Percentiles rank a stretch among this genome's conserved stretches.
Evolutionary conservation across 2,329 filamentous ascomycete species (phyloP).

Genomic region (Dryadomyces quercus-mongolicae): DNA sequence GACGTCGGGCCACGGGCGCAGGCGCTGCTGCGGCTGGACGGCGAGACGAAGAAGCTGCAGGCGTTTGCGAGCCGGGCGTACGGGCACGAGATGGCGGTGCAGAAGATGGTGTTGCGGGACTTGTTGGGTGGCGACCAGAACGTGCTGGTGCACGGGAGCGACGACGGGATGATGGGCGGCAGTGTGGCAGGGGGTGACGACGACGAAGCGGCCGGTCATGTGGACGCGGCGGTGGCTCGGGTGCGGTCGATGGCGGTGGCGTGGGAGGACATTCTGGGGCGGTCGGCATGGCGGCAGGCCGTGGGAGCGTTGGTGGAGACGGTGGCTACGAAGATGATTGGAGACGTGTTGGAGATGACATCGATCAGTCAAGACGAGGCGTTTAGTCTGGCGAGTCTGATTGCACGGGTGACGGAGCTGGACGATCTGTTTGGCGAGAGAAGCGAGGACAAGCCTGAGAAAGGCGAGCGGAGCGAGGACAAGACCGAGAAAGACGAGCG

Average conservation of each 20-base stretch:
- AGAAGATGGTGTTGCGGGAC: constrained; percentile 49
- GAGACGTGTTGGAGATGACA: constrained; percentile 49
- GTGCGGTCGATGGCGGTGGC: constrained; percentile 40
- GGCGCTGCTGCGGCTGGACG: constrained; percentile 44
- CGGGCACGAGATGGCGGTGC: constrained; percentile 45
- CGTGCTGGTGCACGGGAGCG: constrained; percentile 24
- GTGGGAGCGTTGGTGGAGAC: constrained; percentile 48
- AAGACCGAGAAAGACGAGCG: constrained; percentile 11
- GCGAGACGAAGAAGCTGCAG: constrained; percentile 46
- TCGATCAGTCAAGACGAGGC: constrained; percentile 53
- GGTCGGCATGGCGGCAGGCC: constrained; percentile 51
- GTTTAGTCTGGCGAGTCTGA: constrained; percentile 47
- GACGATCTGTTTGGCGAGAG: constrained; percentile 45
- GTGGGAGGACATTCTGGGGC: constrained; percentile 47
- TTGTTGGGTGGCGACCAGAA: constrained; percentile 48
- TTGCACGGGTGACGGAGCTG: constrained; percentile 42
- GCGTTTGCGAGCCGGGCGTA: constrained; percentile 52
- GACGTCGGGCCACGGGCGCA: constrained; percentile 38
- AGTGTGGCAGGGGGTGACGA: background rate
- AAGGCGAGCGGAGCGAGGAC: constrained; percentile 14
- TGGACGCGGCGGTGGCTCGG: constrained; percentile 40
- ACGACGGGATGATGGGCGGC: background rate
- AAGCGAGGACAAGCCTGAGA: constrained; percentile 13
- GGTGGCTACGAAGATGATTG: constrained; percentile 45
- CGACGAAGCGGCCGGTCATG: constrained; percentile 37